phyloP scores from a whole-genome alignment of 805 yeast species.

The Debaryomyces maramus region DNA sequence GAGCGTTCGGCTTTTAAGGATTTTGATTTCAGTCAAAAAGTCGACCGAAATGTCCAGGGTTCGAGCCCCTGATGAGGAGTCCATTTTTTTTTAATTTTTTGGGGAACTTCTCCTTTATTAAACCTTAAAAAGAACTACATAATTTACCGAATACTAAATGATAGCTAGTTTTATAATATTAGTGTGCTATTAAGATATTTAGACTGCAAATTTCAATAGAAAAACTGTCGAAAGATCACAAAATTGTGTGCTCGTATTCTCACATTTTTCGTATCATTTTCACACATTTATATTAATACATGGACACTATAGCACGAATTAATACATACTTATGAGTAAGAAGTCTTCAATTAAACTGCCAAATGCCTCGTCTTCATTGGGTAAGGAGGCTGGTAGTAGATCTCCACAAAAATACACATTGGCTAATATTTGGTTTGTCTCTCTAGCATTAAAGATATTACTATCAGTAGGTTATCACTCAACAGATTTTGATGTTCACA shows the following conservation, averaged over 20 bases:
- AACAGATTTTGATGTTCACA: conserved; percentile 95
- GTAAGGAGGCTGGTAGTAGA: background rate
- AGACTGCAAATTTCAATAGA: too few relatives aligned
- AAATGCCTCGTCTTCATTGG: too few relatives aligned
- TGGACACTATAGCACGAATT: too few relatives aligned
- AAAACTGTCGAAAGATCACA: too few relatives aligned
- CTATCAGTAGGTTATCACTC: conserved; percentile 72
- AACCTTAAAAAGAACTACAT: too few relatives aligned
- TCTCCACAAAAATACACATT: conserved; percentile 21
- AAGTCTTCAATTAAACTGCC: background rate
- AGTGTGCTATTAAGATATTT: too few relatives aligned
- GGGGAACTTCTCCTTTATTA: too few relatives aligned
- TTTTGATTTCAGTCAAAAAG: conserved; percentile 6
- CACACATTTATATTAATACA: too few relatives aligned
- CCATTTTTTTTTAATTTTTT: conserved; percentile 19
- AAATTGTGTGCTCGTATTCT: too few relatives aligned
- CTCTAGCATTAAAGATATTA: conserved; percentile 34
- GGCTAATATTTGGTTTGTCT: conserved; percentile 36
- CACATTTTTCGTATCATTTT: too few relatives aligned
- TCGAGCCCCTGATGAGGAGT: conserved; percentile 63
- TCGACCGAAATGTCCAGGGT: conserved; percentile 53
- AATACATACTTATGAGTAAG: background rate
- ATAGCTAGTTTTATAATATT: too few relatives aligned
- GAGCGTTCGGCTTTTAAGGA: conserved; percentile 66
- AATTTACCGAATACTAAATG: too few relatives aligned